These are phyloP conservation scores for Isabelozyma pseudorhagii DNA, from an alignment of 805 yeast species.

Conservation along the genomic window DNA sequence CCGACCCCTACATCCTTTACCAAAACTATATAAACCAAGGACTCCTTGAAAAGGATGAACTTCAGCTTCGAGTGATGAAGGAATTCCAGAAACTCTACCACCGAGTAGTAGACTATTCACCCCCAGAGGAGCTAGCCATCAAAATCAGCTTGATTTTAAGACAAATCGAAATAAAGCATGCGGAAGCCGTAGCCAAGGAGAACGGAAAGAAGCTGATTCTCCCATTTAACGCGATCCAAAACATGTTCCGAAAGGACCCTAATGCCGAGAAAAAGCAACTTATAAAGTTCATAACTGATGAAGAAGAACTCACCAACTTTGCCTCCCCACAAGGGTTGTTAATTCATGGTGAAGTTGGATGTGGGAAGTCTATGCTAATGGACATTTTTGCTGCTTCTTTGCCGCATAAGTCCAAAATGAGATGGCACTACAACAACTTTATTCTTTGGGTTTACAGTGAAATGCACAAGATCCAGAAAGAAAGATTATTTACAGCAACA, in stretches of 20 bases:
- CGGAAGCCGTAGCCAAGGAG: slow-evolving; percentile 14
- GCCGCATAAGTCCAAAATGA: slow-evolving; percentile 59
- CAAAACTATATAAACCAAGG: slow-evolving; percentile 52
- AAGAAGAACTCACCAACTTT: slow-evolving; percentile 53
- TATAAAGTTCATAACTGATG: slow-evolving; percentile 52
- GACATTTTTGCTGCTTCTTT: slow-evolving; percentile 66
- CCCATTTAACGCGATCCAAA: slow-evolving; percentile 14
- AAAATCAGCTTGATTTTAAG: slow-evolving; percentile 38
- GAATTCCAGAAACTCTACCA: slow-evolving; percentile 60
- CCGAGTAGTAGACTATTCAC: slow-evolving; percentile 56
- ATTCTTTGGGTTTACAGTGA: slow-evolving; percentile 66
- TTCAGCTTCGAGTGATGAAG: slow-evolving; percentile 60
- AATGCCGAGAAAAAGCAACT: slow-evolving; percentile 36
- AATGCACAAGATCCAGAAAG: slow-evolving; percentile 52
- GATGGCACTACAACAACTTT: slow-evolving; percentile 72
- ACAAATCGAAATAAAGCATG: slow-evolving; percentile 31
- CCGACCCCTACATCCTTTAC: slow-evolving; percentile 63
- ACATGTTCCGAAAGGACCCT: slow-evolving; percentile 28
- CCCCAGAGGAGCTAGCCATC: slow-evolving; percentile 46
- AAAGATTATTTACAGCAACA: slow-evolving; percentile 34
- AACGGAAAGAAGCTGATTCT: slow-evolving; percentile 11
- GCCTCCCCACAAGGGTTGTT: slow-evolving; percentile 64
- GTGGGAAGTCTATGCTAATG: slow-evolving; percentile 73
- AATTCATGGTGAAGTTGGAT: slow-evolving; percentile 66
- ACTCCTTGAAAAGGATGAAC: slow-evolving; percentile 48